A percentile compares a stretch with the other conserved stretches of the same genome.
phyloP scores from a whole-genome alignment of 2,329 filamentous ascomycete species.

The Phyllachora maydis region DNA sequence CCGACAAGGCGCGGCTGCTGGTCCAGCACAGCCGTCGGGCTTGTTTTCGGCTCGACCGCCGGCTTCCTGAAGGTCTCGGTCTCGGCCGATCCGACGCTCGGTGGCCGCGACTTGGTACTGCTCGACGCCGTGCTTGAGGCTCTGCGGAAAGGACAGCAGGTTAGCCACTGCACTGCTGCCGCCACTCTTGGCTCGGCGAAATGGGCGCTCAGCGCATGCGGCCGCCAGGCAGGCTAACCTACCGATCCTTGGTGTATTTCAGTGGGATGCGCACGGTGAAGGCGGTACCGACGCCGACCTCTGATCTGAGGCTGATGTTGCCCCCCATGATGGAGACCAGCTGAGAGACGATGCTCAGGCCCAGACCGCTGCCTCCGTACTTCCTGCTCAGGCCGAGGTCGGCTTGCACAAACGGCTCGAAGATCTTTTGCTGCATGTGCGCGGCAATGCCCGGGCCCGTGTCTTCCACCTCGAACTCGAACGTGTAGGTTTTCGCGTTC shows the following conservation, averaged over 20 bases:
- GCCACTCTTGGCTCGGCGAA: too few relatives aligned
- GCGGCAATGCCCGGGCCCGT: constrained; percentile 72
- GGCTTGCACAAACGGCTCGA: constrained; percentile 90
- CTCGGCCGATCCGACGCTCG: constrained; percentile 22
- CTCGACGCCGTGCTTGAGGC: constrained; percentile 32
- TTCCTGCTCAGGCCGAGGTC: constrained; percentile 78
- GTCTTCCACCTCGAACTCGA: constrained; percentile 79
- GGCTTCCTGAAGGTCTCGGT: constrained; percentile 12
- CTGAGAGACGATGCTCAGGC: constrained; percentile 77
- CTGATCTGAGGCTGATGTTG: constrained; percentile 49
- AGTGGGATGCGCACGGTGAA: constrained; percentile 74
- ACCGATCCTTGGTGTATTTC: constrained; percentile 50
- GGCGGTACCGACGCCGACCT: constrained; percentile 51
- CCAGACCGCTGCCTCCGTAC: constrained; percentile 73
- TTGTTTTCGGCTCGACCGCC: constrained; percentile 7
- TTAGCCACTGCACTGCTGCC: too few relatives aligned
- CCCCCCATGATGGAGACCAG: constrained; percentile 70
- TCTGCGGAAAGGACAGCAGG: too few relatives aligned
- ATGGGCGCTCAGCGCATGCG: too few relatives aligned
- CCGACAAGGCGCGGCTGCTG: constrained; percentile 63
- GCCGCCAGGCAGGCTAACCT: too few relatives aligned
- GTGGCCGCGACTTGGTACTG: constrained; percentile 25
- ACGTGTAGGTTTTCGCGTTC: constrained; percentile 44
- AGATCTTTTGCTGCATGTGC: constrained; percentile 61
- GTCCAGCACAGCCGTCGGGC: constrained; percentile 26